Evolutionary conservation across 805 yeast genomes (phyloP), one percentile per base, ranked within the genome.

Genomic region (Spathaspora gorwiae): DNA sequence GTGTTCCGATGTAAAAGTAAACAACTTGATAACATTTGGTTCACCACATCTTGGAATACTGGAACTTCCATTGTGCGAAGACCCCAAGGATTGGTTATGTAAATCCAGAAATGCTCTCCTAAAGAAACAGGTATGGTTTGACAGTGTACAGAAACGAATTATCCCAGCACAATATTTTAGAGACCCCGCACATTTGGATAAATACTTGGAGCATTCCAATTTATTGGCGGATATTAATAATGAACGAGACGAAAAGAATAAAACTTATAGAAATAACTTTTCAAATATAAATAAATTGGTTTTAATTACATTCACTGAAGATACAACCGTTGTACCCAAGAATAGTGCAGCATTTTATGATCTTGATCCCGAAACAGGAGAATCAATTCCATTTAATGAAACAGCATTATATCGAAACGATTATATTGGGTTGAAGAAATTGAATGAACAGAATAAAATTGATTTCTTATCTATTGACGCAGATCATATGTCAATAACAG

Each of bases 141-240:
- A 66, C 5, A 67, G 68, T 6, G 69, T 84, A 0, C 95, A 87
- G 56, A 69, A 70, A 7, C 60, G 73, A 2, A 61, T 84, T 1
- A 66, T 87, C 0, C 83, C 88, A 7, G 94, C 95, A 0, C 94
- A 86, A 55, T 87, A 84, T 57, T 87, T 81, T 61, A 70, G 95
- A 48, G 86, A 84, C 56, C 77, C 80, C 1, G 54, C 55, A 12
- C 69, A 80, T 33, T 76, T 74, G 54, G 81, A 74, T 0, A 61
- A 66, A 13, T 87, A 87, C 57, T 53, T 83, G 50, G 69, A 72
- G 19, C 65, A 75, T 47, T 83, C 90, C 1, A 61, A 58, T 8
- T 86, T 82, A 50, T 61, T 87, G 36, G 88, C 84, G 6, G 80
- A 75, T 50, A 60, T 83, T 35, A 87, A 87, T 56, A 87, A 86